Evolutionary conservation across 2,329 filamentous ascomycete genomes (phyloP), one percentile per base, ranked within the genome.

Genomic region (Hypoxylon rubiginosum): DNA sequence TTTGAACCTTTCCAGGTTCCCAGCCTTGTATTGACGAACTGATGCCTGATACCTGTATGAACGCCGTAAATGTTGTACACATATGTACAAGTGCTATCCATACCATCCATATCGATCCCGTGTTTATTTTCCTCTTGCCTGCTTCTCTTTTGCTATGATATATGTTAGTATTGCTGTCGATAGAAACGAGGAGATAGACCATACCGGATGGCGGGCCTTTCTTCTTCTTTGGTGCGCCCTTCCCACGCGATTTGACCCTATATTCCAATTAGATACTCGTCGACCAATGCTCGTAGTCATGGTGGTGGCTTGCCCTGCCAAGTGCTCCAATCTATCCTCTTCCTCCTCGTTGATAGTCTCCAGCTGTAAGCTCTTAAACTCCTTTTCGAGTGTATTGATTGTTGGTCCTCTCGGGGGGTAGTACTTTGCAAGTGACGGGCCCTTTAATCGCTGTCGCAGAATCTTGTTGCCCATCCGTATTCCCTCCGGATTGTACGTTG

Each of bases 201-300:
- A 24, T 74, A 76, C 73, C 64, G 64, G 54, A 17, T 36, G 67
- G 54, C 4, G 72, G 45, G 7, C 85, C 89, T 76, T 85, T 90
- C 86, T 96, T 97, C 88, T 97, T 97, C 87, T 97, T 88, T 7
- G 95, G 94, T 48, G 91, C 88, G 59, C 91, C 91, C 85, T 98
- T 97, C 71, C 94, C 94, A 83, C 94, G 90, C 30, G 86, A 81
- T 79, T 93, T 94, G 73, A 91, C 82, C 74, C 91, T 93, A 74
- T 69, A 66, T 45, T 67, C 53, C 36, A 13, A 72, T 83, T 72
- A 82, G 77, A 63, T 55, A 54, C 30, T 46, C n/a, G 17, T 46
- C 46, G 17, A 55, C 66, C 70, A 62, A 73, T 66, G 52, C 66
- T 65, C 66, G 5, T 19, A 39, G 26, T 43, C 19, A 57, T 17